phyloP scores from a whole-genome alignment of 1,284 basidiomycete species.

The Meira nashicola region DNA sequence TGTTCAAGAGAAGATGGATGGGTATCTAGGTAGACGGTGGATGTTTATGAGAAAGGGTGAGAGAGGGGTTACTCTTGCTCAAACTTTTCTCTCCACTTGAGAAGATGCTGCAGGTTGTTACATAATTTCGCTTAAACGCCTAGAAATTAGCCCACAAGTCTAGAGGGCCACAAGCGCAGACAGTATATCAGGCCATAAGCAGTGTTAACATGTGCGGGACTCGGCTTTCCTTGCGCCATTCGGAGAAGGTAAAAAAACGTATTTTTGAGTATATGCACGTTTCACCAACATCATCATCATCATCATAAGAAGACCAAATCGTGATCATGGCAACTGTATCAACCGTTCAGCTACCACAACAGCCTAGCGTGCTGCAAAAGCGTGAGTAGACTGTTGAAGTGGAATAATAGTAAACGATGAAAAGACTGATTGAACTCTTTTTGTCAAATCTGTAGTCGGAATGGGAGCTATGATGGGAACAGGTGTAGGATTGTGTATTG shows the following conservation, averaged over 20 bases:
- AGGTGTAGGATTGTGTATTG: conserved; percentile 45
- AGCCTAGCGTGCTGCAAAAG: conserved; percentile 33
- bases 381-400: conserved; percentile 14
- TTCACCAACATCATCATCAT: no score
- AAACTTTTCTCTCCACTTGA: background rate
- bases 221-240: no score
- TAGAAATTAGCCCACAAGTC: no score
- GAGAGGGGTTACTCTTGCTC: background rate
- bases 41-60: background rate
- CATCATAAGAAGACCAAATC: background rate
- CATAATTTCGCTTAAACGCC: no score
- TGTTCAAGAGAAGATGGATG: background rate
- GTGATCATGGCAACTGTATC: conserved; percentile 8
- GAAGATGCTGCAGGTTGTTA: no score
- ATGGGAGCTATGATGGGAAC: conserved; percentile 51
- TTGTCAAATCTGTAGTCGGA: conserved; percentile 23
- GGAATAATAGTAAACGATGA: background rate
- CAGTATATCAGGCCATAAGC: no score
- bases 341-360: conserved; percentile 16
- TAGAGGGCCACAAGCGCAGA: no score
- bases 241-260: no score
- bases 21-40: background rate
- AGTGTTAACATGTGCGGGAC: no score
- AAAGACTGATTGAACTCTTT: background rate
- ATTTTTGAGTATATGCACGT: no score